These are phyloP conservation scores for Mrakiaceae sp. DNA, from an alignment of 1,284 basidiomycete species.

Conservation along the genomic window DNA sequence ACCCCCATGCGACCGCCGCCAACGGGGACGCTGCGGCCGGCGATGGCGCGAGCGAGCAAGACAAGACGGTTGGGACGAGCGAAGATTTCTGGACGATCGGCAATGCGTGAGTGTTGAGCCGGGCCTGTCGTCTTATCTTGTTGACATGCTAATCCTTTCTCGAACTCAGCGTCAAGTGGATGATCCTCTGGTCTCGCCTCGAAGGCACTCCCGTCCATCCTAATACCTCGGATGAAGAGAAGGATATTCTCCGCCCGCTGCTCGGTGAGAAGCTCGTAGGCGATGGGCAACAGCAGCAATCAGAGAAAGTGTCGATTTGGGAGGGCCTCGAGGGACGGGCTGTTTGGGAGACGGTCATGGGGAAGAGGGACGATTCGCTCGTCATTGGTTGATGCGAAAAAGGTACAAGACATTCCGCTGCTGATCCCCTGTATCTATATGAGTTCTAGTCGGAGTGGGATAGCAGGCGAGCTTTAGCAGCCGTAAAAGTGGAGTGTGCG, in stretches of 20 bases:
- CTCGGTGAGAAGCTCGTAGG: constrained; percentile 21
- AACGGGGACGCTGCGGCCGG: neutral
- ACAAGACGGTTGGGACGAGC: constrained; percentile 21
- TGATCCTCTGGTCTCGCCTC: constrained; percentile 6
- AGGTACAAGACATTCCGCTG: too few species aligned
- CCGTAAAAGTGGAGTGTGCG: too few species aligned
- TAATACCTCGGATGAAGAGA: too few species aligned
- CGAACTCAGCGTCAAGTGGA: neutral
- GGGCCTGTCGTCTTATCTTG: neutral
- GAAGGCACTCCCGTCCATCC: neutral
- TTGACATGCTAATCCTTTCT: neutral
- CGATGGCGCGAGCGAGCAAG: constrained; percentile 15
- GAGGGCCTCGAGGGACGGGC: constrained; percentile 22
- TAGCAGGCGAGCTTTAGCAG: too few species aligned
- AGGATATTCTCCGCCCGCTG: neutral
- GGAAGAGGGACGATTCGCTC: constrained; percentile 17
- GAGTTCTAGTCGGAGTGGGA: too few species aligned
- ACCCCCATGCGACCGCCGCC: neutral
- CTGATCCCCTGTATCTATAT: too few species aligned
- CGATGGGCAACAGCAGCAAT: constrained; percentile 8
- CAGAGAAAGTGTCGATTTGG: constrained; percentile 18
- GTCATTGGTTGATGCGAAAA: constrained; percentile 4
- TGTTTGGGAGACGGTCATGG: constrained; percentile 34
- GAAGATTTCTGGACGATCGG: constrained; percentile 36
- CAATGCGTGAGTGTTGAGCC: constrained; percentile 21